Evolutionary conservation across 306 rosid species (phyloP).

Genomic region (Lathyrus sativus): DNA sequence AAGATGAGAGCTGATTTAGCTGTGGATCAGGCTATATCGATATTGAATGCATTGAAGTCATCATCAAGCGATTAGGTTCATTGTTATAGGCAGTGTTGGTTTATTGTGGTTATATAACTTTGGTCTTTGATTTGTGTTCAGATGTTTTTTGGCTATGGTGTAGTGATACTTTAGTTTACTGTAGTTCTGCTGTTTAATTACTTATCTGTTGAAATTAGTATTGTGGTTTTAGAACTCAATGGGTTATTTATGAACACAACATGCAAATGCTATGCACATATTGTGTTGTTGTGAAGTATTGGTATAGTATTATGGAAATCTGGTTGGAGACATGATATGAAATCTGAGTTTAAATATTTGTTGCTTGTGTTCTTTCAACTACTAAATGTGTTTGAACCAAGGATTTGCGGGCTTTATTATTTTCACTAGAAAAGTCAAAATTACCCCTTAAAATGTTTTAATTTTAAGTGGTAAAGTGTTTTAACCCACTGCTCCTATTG

Average conservation of each 20-base stretch:
- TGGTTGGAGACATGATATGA: not conserved
- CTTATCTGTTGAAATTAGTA: not conserved
- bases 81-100: not conserved
- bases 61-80: not conserved
- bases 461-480: too few relatives aligned
- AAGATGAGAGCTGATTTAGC: slow-evolving; percentile 40
- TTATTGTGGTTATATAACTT: not conserved
- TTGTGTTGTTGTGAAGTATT: not conserved
- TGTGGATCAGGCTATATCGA: slow-evolving; percentile 41
- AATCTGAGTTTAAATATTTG: not conserved
- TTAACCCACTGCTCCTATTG: too few relatives aligned
- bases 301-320: not conserved
- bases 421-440: too few relatives aligned
- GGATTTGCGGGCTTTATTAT: too few relatives aligned
- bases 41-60: slow-evolving; percentile 49
- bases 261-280: not conserved
- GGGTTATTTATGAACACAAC: not conserved
- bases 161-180: not conserved
- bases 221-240: not conserved
- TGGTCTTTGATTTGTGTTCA: not conserved
- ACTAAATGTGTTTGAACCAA: too few relatives aligned
- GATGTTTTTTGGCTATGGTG: not conserved
- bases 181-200: not conserved
- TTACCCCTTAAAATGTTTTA: too few relatives aligned
- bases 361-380: not conserved